Conservation (phyloP, 2,329 filamentous ascomycete genomes). For the Trichocomaceae sp. region DNA sequence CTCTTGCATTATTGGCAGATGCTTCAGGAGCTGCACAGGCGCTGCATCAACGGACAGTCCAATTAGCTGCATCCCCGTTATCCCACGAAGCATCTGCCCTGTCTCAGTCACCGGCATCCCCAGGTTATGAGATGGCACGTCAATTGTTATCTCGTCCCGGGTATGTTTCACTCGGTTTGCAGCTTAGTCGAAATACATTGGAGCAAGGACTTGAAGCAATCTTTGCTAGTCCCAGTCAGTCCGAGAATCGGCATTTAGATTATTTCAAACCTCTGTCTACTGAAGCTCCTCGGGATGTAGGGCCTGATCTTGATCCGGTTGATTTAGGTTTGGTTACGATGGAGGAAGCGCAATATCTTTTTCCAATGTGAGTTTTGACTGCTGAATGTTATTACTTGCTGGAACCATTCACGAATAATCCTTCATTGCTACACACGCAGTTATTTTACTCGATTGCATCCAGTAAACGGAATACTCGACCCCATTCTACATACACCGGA, state of each 20-base stretch:
- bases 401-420: too few relatives aligned
- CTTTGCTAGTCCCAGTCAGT: slow-evolving; percentile 3
- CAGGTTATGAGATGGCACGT: slow-evolving; percentile 6
- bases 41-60: not conserved
- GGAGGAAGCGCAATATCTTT: slow-evolving; percentile 22
- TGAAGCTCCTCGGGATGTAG: slow-evolving; percentile 18
- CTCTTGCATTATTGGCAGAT: slow-evolving; percentile 23
- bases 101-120: not conserved
- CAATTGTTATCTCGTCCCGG: slow-evolving; percentile 17
- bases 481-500: slow-evolving; percentile 23
- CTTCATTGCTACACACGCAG: slow-evolving; percentile 10
- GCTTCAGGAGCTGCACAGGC: slow-evolving; percentile 21
- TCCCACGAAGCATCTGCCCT: not conserved
- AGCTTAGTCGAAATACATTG: slow-evolving; percentile 17
- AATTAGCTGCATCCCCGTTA: not conserved
- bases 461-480: slow-evolving; percentile 27
- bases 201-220: slow-evolving; percentile 20
- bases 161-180: slow-evolving; percentile 22
- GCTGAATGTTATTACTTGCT: too few relatives aligned
- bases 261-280: slow-evolving; percentile 19
- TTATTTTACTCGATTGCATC: slow-evolving; percentile 24
- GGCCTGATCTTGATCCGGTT: slow-evolving; percentile 25
- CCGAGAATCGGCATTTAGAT: slow-evolving; percentile 14
- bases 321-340: slow-evolving; percentile 25
- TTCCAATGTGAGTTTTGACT: slow-evolving; percentile 20